phyloP scores from a whole-genome alignment of 106 monocot species.

The Cymbidium sinense region DNA sequence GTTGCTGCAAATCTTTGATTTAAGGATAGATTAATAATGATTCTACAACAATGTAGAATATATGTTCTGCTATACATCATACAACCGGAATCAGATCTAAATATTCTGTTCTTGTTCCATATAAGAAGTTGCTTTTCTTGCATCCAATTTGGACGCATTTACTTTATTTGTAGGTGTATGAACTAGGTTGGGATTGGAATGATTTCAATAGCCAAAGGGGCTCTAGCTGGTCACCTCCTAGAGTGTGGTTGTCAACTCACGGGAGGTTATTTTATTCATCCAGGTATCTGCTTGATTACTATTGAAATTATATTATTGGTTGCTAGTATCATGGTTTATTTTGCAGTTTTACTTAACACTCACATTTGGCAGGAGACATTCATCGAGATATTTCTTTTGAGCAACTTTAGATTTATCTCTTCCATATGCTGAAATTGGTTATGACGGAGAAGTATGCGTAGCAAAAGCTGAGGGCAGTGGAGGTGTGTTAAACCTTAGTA shows the following conservation, averaged over 20 bases:
- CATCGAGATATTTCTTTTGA: slow-evolving; percentile 58
- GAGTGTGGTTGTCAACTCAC: slow-evolving; percentile 99
- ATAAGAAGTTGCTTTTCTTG: background rate
- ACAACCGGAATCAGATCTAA: background rate
- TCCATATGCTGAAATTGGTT: slow-evolving; percentile 83
- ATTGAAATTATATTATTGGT: background rate
- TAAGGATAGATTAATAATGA: background rate
- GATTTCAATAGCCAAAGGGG: slow-evolving; percentile 77
- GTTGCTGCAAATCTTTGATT: background rate
- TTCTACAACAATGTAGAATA: no score
- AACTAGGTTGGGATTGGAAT: slow-evolving; percentile 98
- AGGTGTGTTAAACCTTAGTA: slow-evolving; percentile 54
- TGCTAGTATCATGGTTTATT: background rate
- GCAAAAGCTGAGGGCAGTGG: slow-evolving; percentile 84
- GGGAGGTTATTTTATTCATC: slow-evolving; percentile 99
- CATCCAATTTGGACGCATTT: background rate
- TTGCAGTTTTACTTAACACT: background rate
- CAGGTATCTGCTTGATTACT: slow-evolving; percentile 42
- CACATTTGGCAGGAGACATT: slow-evolving; percentile 58
- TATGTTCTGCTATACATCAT: background rate
- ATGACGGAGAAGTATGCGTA: slow-evolving; percentile 62
- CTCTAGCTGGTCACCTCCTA: slow-evolving; percentile 89
- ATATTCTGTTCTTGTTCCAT: background rate
- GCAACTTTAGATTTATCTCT: slow-evolving; percentile 91
- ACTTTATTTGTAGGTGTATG: slow-evolving; percentile 62